Base-by-base conservation (phyloP, 352 stramenopile species). In the Globisporangium heterothallicum region DNA sequence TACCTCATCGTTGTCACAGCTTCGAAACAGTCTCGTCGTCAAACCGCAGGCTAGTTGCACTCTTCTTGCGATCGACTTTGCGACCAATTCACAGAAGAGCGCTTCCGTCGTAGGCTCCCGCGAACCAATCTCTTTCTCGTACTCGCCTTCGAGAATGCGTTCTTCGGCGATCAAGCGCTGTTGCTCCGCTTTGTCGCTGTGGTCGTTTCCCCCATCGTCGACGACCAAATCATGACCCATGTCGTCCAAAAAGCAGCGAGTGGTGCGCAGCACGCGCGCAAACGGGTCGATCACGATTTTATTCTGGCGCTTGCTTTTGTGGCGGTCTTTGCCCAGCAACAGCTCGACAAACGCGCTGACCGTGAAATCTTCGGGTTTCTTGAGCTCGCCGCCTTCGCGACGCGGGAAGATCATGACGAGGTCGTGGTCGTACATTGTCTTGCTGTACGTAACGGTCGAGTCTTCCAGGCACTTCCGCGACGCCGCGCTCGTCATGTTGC, bases 1-100 rank as follows among this genome's bases (percentile, higher is more conserved):
- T 18, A 66, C 59, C 48, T 88, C 78, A 29, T 92, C 78, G 2
- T 54, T 59, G 48, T 87, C 78, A 36, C 67, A 79, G 42, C 75
- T 90, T n/a, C 74, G 56, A 42, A 93, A 93, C 77, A 93, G 84
- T 45, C 77, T 74, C 53, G 80, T 89, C 16, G 73, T 91, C 29
- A 91, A 68, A 2, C 82, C 79, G 53, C 82, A 91, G 29, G 78
- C 79, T 9, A 93, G 65, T 61, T 89, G 77, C 19, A 93, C 65
- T 16, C 82, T 77, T 21, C 80, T 70, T 3, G 79, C 56, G 29
- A 91, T 66, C 21, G 82, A 56, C 4, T 66, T 85, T 0, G 78
- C 82, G 8, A 93, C 63, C 1, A 89, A 61, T 43, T 89, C 73
- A 45, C 79, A 93, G 58, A 86, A 93, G 26, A 58, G 58, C 5